Evolutionary conservation across 306 rosid species (phyloP).

Genomic region (Lathyrus sativus): DNA sequence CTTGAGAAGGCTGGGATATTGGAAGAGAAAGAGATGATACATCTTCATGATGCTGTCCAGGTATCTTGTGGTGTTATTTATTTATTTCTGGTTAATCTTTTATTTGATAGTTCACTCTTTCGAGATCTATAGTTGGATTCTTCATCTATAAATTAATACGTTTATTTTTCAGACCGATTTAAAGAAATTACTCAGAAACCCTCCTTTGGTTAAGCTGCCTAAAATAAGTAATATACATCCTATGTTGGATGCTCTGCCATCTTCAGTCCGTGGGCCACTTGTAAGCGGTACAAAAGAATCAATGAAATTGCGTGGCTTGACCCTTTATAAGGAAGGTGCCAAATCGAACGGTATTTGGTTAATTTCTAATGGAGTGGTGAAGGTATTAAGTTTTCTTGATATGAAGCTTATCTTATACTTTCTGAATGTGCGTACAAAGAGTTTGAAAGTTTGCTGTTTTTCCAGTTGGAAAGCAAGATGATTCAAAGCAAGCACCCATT

Average conservation of each 20-base stretch:
- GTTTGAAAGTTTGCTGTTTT: constrained; percentile 37
- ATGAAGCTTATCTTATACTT: constrained; percentile 4
- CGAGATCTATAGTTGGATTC: constrained; percentile 8
- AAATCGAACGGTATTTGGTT: constrained; percentile 87
- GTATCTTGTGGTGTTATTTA: constrained; percentile 42
- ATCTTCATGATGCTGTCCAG: constrained; percentile 90
- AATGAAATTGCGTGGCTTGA: constrained; percentile 68
- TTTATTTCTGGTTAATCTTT: constrained; percentile 19
- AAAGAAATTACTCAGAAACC: constrained; percentile 80
- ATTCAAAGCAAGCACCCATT: constrained; percentile 57
- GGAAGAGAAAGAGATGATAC: constrained; percentile 93
- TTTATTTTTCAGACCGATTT: constrained; percentile 72
- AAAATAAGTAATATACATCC: constrained; percentile 53
- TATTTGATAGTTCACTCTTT: constrained; percentile 19
- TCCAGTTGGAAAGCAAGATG: constrained; percentile 77
- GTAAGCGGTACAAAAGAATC: constrained; percentile 62
- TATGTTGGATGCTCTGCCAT: constrained; percentile 79
- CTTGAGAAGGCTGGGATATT: constrained; percentile 84
- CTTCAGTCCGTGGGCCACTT: constrained; percentile 63
- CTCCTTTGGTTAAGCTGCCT: constrained; percentile 78
- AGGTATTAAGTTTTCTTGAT: constrained; percentile 52
- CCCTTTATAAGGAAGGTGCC: constrained; percentile 83
- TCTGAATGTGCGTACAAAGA: constrained; percentile 29
- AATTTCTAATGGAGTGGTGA: constrained; percentile 86
- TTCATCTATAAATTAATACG: constrained; percentile 10